Evolutionary conservation across 306 rosid species (phyloP).

Genomic region (Pyrus betulifolia): DNA sequence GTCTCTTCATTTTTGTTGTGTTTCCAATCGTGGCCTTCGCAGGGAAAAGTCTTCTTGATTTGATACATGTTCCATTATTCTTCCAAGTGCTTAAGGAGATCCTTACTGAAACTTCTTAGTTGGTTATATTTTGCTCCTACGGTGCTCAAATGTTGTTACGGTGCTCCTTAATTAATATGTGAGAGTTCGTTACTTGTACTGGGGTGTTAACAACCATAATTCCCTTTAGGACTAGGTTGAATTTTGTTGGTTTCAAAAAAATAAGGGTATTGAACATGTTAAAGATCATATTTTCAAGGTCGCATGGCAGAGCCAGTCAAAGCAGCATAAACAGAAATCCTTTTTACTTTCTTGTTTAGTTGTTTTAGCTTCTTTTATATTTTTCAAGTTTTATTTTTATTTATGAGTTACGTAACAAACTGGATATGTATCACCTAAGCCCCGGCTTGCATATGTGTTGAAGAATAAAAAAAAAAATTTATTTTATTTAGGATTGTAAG

Average conservation of each 20-base stretch:
- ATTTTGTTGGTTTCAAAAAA: no score
- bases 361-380: neutral
- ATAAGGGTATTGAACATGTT: neutral
- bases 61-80: neutral
- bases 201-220: neutral
- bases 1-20: neutral
- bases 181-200: neutral
- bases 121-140: neutral
- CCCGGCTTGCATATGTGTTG: neutral
- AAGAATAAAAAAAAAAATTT: neutral
- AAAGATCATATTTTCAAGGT: neutral
- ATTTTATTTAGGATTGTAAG: neutral
- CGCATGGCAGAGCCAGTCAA: neutral
- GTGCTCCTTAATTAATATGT: neutral
- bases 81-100: neutral
- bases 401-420: neutral
- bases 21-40: neutral
- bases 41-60: neutral
- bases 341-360: neutral
- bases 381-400: neutral
- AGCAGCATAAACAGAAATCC: neutral
- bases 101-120: neutral
- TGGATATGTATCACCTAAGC: neutral
- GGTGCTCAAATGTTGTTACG: neutral
- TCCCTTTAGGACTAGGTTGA: no score